A percentile compares a stretch with the other conserved stretches of the same genome.
phyloP scores from a whole-genome alignment of 2,329 filamentous ascomycete genomes.

The Mycosphaerella arachidis region DNA sequence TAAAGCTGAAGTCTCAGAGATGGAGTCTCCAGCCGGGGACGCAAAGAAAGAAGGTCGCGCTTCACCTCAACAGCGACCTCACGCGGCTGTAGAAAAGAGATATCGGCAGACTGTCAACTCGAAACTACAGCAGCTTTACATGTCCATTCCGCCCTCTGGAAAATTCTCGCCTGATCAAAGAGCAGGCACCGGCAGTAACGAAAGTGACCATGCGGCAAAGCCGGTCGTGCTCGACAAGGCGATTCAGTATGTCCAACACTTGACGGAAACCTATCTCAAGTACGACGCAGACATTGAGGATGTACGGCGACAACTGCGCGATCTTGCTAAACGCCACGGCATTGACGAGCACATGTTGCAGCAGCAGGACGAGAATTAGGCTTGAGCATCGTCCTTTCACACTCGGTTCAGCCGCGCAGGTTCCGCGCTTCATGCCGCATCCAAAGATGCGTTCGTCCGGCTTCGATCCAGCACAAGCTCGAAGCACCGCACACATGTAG shows the following conservation, averaged over 20 bases:
- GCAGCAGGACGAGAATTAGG: background rate
- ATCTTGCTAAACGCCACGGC: background rate
- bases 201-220: constrained; percentile 13
- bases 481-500: too few species aligned
- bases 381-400: background rate
- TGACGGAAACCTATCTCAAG: constrained; percentile 16
- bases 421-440: too few species aligned
- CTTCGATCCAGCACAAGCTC: too few species aligned
- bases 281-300: constrained; percentile 17
- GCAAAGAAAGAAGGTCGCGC: background rate
- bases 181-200: constrained; percentile 2
- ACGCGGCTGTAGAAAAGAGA: constrained; percentile 18
- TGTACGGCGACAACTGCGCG: constrained; percentile 12
- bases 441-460: too few species aligned
- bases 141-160: constrained; percentile 14
- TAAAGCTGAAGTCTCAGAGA: background rate
- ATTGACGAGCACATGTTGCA: background rate
- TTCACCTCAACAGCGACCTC: constrained; percentile 10
- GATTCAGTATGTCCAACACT: constrained; percentile 17
- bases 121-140: constrained; percentile 18
- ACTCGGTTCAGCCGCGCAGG: background rate
- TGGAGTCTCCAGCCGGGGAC: background rate
- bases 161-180: constrained; percentile 6
- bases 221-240: constrained; percentile 19
- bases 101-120: constrained; percentile 18